Percentiles rank a stretch among this genome's conserved stretches.
These are phyloP conservation scores for Cicer chorassanicum DNA, from an alignment of 306 rosid genomes.

Conservation along the genomic window DNA sequence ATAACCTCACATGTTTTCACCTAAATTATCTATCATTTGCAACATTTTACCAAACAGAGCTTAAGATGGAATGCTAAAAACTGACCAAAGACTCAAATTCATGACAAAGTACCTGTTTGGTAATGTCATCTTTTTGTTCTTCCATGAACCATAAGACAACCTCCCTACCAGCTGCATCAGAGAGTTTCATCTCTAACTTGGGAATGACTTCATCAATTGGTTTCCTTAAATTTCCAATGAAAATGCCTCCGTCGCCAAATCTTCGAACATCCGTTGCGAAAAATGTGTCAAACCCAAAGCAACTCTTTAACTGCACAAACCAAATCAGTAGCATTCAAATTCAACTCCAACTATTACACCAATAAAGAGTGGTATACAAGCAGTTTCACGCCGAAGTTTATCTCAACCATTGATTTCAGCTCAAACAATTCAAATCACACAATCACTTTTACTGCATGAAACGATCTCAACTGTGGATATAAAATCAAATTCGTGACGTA, in stretches of 20 bases:
- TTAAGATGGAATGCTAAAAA: no score
- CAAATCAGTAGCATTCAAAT: background rate
- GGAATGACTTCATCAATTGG: conserved; percentile 91
- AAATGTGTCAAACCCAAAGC: conserved; percentile 88
- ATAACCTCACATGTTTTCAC: no score
- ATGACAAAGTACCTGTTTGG: conserved; percentile 67
- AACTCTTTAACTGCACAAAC: conserved; percentile 68
- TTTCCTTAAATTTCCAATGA: conserved; percentile 84
- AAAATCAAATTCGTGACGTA: no score
- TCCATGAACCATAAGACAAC: conserved; percentile 95
- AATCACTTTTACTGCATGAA: no score
- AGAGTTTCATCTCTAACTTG: conserved; percentile 79
- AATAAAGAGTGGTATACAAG: background rate
- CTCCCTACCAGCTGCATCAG: conserved; percentile 80
- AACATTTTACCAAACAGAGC: no score
- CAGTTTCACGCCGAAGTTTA: no score
- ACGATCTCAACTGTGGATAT: no score
- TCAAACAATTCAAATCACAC: no score
- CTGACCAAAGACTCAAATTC: background rate
- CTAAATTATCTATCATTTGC: no score
- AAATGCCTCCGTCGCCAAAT: conserved; percentile 96
- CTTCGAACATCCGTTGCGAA: conserved; percentile 91
- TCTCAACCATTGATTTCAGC: no score
- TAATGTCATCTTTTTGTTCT: conserved; percentile 74
- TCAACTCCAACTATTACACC: background rate